Percentiles rank a stretch among this genome's conserved stretches.
Conservation (phyloP, 148 eudicot genomes). For the Rhododendron griersonianum region DNA sequence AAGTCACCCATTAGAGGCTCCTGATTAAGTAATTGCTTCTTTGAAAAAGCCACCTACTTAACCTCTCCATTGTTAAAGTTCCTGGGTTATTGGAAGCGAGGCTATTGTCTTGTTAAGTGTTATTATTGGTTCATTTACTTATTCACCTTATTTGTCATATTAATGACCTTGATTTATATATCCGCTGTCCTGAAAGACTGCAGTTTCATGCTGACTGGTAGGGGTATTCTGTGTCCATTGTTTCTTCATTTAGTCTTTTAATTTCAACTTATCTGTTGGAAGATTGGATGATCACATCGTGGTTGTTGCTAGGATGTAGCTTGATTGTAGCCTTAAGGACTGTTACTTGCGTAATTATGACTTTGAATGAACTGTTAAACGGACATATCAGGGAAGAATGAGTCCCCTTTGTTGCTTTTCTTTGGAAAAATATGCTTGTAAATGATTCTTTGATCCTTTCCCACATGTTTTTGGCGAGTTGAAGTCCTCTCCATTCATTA, state of each 20-base stretch:
- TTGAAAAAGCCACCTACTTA: background rate
- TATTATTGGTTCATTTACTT: background rate
- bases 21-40: background rate
- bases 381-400: background rate
- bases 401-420: slow-evolving; percentile 3
- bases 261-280: background rate
- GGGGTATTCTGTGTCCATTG: background rate
- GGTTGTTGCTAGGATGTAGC: background rate
- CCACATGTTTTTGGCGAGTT: background rate
- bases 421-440: background rate
- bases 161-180: background rate
- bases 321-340: background rate
- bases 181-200: background rate
- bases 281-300: background rate
- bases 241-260: background rate
- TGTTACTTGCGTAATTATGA: background rate
- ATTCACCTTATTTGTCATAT: background rate
- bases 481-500: background rate
- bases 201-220: background rate
- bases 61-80: background rate
- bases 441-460: background rate
- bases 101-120: background rate
- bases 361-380: background rate
- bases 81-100: background rate
- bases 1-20: background rate